A percentile compares a stretch with the other conserved stretches of the same genome.
These are phyloP conservation scores for Candida schatavii DNA, from an alignment of 805 yeast species.

Conservation along the genomic window DNA sequence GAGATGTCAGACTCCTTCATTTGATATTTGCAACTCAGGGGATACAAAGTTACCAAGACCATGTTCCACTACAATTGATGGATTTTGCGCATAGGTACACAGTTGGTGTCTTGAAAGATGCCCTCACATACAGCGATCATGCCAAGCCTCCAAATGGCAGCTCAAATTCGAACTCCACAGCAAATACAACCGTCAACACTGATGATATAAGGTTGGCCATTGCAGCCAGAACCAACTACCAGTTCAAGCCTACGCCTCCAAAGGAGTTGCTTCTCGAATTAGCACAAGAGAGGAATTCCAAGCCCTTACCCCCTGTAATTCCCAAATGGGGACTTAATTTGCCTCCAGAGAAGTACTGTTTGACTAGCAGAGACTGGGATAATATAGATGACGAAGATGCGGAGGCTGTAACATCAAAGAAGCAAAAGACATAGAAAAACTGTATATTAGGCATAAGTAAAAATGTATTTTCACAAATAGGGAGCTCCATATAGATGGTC, in stretches of 20 bases:
- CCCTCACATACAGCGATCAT: slow-evolving; percentile 84
- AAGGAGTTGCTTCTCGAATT: slow-evolving; percentile 86
- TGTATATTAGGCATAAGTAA: background rate
- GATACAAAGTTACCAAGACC: slow-evolving; percentile 88
- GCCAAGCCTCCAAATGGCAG: slow-evolving; percentile 42
- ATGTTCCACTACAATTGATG: slow-evolving; percentile 93
- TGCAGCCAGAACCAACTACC: slow-evolving; percentile 91
- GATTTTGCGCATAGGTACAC: slow-evolving; percentile 95
- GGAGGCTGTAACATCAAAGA: slow-evolving; percentile 10
- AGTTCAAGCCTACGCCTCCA: slow-evolving; percentile 92
- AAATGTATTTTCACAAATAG: too few relatives aligned
- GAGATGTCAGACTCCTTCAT: slow-evolving; percentile 90
- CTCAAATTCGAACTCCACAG: slow-evolving; percentile 29
- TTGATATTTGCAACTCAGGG: slow-evolving; percentile 92
- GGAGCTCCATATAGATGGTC: too few relatives aligned
- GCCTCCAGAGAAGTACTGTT: slow-evolving; percentile 97
- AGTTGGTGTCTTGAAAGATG: slow-evolving; percentile 81
- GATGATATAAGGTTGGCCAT: slow-evolving; percentile 93
- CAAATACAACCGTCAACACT: slow-evolving; percentile 59
- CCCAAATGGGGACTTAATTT: slow-evolving; percentile 88
- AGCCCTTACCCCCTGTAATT: slow-evolving; percentile 86
- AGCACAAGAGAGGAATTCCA: slow-evolving; percentile 88
- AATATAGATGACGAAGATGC: slow-evolving; percentile 21
- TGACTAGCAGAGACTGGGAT: slow-evolving; percentile 80
- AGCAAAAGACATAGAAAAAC: background rate